Evolutionary conservation across 2,329 filamentous ascomycete genomes (phyloP), one percentile per base, ranked within the genome.

Genomic region (Xylariaceae sp.): DNA sequence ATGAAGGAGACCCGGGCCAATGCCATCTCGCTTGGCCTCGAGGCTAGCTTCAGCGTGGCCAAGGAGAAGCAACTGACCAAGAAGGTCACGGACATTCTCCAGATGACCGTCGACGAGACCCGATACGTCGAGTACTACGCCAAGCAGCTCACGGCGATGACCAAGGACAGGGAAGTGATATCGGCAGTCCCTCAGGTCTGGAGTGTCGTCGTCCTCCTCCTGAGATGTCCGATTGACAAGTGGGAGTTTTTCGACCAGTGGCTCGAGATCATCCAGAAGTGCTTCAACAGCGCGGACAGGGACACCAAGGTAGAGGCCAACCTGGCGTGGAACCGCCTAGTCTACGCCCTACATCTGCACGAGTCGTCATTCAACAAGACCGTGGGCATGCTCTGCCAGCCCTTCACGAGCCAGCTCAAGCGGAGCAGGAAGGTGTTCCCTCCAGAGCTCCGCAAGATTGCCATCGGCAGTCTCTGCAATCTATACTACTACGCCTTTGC

Each of bases 401-500:
- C 90, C 0, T 78, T 92, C 13, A 71, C 78, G 12, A 83, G 78
- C 50, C 89, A 89, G 61, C 75, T 93, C 58, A 84, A 83, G 63
- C 22, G 22, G 22, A 28, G 22, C 22, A 82, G 87, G 33, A 86
- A 83, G 59, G 80, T 74, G 16, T 83, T 83, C 61, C 74, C 81
- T 41, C 74, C 75, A 17, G 77, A 84, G 48, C 77, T 87, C 7
- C 80, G 77, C 51, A 75, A 72, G 53, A 73, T 76, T 1, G 77
- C 84, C 12, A 63, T 93, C 39, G 84, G 84, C 12, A 88, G 87
- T 48, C 84, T 95, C 51, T 88, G 88, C 69, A 90, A 87, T 50
- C 77, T 97, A 1, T 80, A 90, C 11, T 96, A 96, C 68, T 96
- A 95, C 66, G 77, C 85, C 2, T 84, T 96, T 63, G 86, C 84